A percentile compares a stretch with the other conserved stretches of the same genome.
phyloP scores from a whole-genome alignment of 345 rosid species.

The Eucalyptus curtisii region DNA sequence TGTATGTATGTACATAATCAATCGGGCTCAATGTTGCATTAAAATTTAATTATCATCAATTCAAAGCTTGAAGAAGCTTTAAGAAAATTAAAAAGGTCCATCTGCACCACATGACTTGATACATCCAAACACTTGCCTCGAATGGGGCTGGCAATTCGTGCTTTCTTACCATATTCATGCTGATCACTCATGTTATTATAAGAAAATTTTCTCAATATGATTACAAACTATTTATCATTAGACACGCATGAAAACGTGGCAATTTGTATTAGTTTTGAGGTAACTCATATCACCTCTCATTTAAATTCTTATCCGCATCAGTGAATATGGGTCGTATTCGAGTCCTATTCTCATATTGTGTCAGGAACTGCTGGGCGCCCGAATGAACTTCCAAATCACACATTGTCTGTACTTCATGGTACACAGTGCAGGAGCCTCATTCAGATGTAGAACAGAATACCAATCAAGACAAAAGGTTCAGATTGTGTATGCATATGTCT shows the following conservation, averaged over 20 bases:
- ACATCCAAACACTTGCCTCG: neutral
- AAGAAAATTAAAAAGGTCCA: neutral
- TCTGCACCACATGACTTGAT: neutral
- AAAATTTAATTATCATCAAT: neutral
- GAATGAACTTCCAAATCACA: neutral
- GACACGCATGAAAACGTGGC: neutral
- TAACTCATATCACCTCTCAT: no score
- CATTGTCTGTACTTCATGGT: neutral
- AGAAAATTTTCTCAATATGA: neutral
- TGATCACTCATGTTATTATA: no score
- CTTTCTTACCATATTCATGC: neutral
- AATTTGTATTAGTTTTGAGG: no score
- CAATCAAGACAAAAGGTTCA: neutral
- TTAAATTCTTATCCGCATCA: neutral
- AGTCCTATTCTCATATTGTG: neutral
- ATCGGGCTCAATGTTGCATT: neutral
- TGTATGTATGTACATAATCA: neutral
- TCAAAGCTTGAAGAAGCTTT: neutral
- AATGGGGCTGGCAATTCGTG: neutral
- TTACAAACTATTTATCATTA: no score
- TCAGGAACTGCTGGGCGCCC: neutral
- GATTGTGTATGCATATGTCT: neutral
- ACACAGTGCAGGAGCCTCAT: neutral
- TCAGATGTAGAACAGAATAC: no score
- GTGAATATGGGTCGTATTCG: rapidly evolving